phyloP scores from a whole-genome alignment of 2,329 filamentous ascomycete species.

The Dactylellina sp. region DNA sequence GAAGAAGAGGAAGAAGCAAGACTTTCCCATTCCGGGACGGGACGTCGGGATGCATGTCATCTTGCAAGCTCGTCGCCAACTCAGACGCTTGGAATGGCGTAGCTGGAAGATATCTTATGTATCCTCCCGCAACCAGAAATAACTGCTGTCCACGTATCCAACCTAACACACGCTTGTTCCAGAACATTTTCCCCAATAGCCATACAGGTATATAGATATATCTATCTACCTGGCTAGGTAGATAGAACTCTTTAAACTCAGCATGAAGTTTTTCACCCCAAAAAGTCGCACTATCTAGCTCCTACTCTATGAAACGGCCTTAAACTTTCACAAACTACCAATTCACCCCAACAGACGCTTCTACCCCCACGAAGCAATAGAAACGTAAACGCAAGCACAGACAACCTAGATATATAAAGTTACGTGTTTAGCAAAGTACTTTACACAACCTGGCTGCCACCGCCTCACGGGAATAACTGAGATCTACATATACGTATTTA shows the following conservation, averaged over 20 bases:
- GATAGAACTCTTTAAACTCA: neutral
- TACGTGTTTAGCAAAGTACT: too few species aligned
- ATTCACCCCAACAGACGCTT: too few species aligned
- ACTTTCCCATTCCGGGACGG: conserved; percentile 52
- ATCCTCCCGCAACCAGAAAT: conserved; percentile 43
- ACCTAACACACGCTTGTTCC: conserved; percentile 18
- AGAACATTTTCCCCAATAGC: neutral
- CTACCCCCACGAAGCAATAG: too few species aligned
- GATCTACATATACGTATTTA: neutral
- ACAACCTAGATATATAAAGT: too few species aligned
- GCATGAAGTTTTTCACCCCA: too few species aligned
- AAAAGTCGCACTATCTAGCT: too few species aligned
- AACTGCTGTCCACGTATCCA: conserved; percentile 56
- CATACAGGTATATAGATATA: neutral
- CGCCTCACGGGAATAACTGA: too few species aligned
- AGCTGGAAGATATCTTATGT: conserved; percentile 30
- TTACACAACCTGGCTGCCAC: too few species aligned
- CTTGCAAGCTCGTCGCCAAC: conserved; percentile 52
- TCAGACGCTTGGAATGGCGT: conserved; percentile 50
- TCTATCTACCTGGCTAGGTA: neutral
- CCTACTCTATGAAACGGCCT: too few species aligned
- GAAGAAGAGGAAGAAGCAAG: conserved; percentile 9
- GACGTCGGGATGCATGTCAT: conserved; percentile 56
- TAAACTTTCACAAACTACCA: too few species aligned
- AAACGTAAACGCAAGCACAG: too few species aligned